phyloP scores from a whole-genome alignment of 345 rosid genomes.

The Moricandia arvensis region DNA sequence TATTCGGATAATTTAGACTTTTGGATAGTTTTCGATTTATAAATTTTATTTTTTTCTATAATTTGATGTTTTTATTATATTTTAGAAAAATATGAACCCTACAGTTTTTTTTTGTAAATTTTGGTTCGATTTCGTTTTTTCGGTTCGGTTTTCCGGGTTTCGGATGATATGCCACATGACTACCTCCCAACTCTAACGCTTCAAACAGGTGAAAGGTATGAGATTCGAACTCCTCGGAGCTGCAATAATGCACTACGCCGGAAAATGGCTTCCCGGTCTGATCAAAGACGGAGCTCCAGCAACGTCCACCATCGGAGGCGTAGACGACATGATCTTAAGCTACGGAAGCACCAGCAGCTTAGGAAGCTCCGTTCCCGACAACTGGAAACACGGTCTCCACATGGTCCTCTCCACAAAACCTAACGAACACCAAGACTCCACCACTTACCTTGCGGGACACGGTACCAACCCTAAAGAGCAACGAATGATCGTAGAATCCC shows the following conservation, averaged over 20 bases:
- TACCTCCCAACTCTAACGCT: no score
- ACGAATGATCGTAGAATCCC: background rate
- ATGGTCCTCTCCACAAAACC: background rate
- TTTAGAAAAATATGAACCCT: no score
- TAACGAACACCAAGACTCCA: background rate
- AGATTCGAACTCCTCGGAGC: conserved; percentile 86
- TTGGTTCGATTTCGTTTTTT: no score
- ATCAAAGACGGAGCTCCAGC: background rate
- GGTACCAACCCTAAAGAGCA: background rate
- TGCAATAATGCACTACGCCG: conserved; percentile 55
- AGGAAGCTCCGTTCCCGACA: background rate
- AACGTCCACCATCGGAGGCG: background rate
- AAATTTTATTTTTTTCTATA: no score
- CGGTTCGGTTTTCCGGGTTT: no score
- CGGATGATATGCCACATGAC: no score
- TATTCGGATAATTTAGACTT: no score
- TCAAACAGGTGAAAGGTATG: conserved; percentile 74
- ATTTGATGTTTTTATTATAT: no score
- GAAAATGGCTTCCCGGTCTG: background rate
- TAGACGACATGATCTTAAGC: background rate
- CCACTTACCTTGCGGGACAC: background rate
- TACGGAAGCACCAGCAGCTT: background rate
- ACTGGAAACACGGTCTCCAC: background rate
- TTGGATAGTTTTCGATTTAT: no score
- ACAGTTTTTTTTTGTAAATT: no score